phyloP scores from a whole-genome alignment of 2,329 filamentous ascomycete genomes.

The Gyromitra esculenta region DNA sequence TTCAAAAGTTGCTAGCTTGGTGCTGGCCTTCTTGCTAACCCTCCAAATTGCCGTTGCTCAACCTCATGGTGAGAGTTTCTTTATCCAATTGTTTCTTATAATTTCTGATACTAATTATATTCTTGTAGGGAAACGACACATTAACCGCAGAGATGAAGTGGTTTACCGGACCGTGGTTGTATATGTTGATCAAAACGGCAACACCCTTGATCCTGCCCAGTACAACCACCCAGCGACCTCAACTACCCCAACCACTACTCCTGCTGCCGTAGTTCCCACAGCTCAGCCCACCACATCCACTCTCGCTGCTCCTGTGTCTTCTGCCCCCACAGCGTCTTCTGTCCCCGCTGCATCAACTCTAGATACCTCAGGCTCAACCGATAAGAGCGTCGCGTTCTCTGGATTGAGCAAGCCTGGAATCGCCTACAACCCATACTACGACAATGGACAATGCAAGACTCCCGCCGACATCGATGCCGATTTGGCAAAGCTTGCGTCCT shows the following conservation, averaged over 20 bases:
- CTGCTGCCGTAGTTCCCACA: slow-evolving; percentile 41
- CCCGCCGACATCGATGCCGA: slow-evolving; percentile 71
- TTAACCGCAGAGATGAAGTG: slow-evolving; percentile 13
- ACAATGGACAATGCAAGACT: slow-evolving; percentile 72
- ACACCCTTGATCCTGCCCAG: slow-evolving; percentile 61
- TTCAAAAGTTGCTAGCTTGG: slow-evolving; percentile 24
- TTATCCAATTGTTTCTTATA: background rate
- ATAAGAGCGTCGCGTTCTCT: slow-evolving; percentile 26
- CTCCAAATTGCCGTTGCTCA: slow-evolving; percentile 30
- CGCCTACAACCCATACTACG: slow-evolving; percentile 69
- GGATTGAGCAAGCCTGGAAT: slow-evolving; percentile 61
- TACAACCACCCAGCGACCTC: background rate
- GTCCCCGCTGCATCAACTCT: slow-evolving; percentile 5
- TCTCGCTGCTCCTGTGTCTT: slow-evolving; percentile 46
- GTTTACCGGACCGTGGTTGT: slow-evolving; percentile 64
- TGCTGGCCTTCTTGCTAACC: slow-evolving; percentile 38
- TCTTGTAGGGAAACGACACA: slow-evolving; percentile 28
- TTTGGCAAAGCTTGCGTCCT: slow-evolving; percentile 67
- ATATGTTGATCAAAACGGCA: slow-evolving; percentile 70
- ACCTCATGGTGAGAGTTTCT: slow-evolving; percentile 26
- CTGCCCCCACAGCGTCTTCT: slow-evolving; percentile 48
- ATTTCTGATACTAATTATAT: slow-evolving; percentile 20
- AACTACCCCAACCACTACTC: slow-evolving; percentile 55
- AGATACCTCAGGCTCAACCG: slow-evolving; percentile 26
- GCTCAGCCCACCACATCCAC: slow-evolving; percentile 22